Percentiles rank a stretch among this genome's conserved stretches.
Evolutionary conservation across 2,329 filamentous ascomycete genomes (phyloP).

Genomic region (Colletotrichum sp.): DNA sequence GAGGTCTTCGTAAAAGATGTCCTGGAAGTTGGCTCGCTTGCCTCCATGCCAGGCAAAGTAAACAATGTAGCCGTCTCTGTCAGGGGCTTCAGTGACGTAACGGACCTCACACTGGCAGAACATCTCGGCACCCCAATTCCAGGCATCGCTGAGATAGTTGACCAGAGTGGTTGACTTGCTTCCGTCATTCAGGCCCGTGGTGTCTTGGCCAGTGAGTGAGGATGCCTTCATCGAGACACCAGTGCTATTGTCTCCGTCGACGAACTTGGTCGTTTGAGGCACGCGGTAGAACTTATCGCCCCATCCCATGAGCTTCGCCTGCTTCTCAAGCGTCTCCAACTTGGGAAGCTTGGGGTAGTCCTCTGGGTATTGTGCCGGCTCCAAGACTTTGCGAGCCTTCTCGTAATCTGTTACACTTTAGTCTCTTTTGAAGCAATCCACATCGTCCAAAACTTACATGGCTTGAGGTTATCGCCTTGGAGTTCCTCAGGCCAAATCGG

Average conservation of each 20-base stretch:
- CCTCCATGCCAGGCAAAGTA: constrained; percentile 70
- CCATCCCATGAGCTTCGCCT: constrained; percentile 58
- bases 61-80: constrained; percentile 63
- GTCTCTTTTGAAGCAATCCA: not conserved
- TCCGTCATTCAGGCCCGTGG: constrained; percentile 69
- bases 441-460: constrained; percentile 46
- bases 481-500: constrained; percentile 65
- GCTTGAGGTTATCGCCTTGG: constrained; percentile 44
- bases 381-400: constrained; percentile 58
- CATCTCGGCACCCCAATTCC: constrained; percentile 75
- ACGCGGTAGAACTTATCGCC: constrained; percentile 59
- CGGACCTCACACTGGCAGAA: constrained; percentile 73
- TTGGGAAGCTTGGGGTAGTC: constrained; percentile 64
- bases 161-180: constrained; percentile 70
- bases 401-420: constrained; percentile 54
- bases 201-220: constrained; percentile 65
- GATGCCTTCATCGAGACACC: constrained; percentile 69
- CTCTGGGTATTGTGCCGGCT: constrained; percentile 62
- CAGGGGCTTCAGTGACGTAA: constrained; percentile 58
- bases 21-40: constrained; percentile 57
- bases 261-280: constrained; percentile 68
- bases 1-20: constrained; percentile 60
- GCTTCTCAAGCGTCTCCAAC: constrained; percentile 59
- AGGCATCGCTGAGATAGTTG: constrained; percentile 72
- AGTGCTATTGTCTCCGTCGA: constrained; percentile 62